A percentile compares a stretch with the other conserved stretches of the same genome.
Evolutionary conservation across 2,329 filamentous ascomycete genomes (phyloP).

Genomic region (Aspergillus persii): DNA sequence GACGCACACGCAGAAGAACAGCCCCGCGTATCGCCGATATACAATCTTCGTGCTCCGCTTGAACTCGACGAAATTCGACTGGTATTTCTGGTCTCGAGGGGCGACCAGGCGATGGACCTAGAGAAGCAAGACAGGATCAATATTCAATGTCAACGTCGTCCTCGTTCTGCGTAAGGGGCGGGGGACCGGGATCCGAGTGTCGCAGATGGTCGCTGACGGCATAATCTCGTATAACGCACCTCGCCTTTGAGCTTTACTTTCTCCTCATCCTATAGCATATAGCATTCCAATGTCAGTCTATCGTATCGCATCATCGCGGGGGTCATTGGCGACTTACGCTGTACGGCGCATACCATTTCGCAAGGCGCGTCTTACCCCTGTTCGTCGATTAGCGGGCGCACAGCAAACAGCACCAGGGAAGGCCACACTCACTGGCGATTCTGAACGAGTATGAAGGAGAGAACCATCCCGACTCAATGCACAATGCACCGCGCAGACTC

Average conservation of each 20-base stretch:
- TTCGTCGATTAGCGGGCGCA: constrained; percentile 20
- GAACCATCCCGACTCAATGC: constrained; percentile 49
- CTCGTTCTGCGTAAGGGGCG: background rate
- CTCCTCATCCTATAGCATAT: constrained; percentile 70
- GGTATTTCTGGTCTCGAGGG: constrained; percentile 97
- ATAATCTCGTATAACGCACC: constrained; percentile 49
- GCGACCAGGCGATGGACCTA: constrained; percentile 96
- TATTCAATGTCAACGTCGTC: no score
- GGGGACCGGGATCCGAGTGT: background rate
- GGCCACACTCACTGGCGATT: constrained; percentile 69
- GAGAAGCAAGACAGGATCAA: background rate
- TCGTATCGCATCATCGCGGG: background rate
- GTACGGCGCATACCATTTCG: constrained; percentile 99
- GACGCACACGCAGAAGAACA: constrained; percentile 99
- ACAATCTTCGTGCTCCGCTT: constrained; percentile 77
- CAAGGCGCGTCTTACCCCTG: constrained; percentile 95
- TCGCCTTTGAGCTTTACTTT: constrained; percentile 99
- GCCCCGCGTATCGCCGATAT: constrained; percentile 92
- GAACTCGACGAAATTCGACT: constrained; percentile 97
- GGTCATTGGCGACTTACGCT: constrained; percentile 53
- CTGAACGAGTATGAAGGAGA: constrained; percentile 87
- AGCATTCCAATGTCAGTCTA: background rate
- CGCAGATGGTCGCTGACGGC: background rate
- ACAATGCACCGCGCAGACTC: background rate
- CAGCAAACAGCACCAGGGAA: background rate